Percentiles rank a stretch among this genome's conserved stretches.
These are phyloP conservation scores for Ambrosiella cleistominuta DNA, from an alignment of 2,329 filamentous ascomycete genomes.

Conservation along the genomic window DNA sequence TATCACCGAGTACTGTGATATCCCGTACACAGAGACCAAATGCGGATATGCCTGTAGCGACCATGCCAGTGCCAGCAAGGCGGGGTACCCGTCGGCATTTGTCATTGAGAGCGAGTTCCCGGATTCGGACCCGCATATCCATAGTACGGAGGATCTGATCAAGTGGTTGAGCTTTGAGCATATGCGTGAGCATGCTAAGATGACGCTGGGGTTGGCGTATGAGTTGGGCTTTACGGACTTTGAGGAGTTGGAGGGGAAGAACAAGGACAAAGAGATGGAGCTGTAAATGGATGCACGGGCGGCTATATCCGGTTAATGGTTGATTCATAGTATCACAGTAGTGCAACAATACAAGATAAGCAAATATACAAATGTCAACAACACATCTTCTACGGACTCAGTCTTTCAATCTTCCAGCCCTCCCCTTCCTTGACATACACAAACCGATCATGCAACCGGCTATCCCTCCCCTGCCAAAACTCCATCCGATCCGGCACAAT, in stretches of 20 bases:
- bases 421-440: slow-evolving; percentile 40
- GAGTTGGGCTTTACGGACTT: slow-evolving; percentile 50
- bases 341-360: neutral
- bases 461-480: slow-evolving; percentile 90
- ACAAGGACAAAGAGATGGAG: slow-evolving; percentile 16
- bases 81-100: slow-evolving; percentile 47
- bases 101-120: slow-evolving; percentile 45
- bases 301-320: neutral
- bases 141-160: slow-evolving; percentile 54
- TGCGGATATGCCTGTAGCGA: slow-evolving; percentile 75
- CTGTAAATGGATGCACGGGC: slow-evolving; percentile 15
- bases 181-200: slow-evolving; percentile 44
- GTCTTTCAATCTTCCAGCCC: slow-evolving; percentile 50
- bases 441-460: slow-evolving; percentile 85
- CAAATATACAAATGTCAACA: neutral
- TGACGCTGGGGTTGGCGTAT: slow-evolving; percentile 30
- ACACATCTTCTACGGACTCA: slow-evolving; percentile 45
- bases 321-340: too few species aligned
- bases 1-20: slow-evolving; percentile 72
- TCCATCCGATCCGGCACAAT: slow-evolving; percentile 74
- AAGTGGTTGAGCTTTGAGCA: slow-evolving; percentile 50
- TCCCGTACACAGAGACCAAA: slow-evolving; percentile 73
- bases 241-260: slow-evolving; percentile 20
- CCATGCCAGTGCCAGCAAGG: slow-evolving; percentile 49
- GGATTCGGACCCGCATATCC: slow-evolving; percentile 50